Evolutionary conservation across 306 rosid species (phyloP).

Genomic region (Prunus salicina): DNA sequence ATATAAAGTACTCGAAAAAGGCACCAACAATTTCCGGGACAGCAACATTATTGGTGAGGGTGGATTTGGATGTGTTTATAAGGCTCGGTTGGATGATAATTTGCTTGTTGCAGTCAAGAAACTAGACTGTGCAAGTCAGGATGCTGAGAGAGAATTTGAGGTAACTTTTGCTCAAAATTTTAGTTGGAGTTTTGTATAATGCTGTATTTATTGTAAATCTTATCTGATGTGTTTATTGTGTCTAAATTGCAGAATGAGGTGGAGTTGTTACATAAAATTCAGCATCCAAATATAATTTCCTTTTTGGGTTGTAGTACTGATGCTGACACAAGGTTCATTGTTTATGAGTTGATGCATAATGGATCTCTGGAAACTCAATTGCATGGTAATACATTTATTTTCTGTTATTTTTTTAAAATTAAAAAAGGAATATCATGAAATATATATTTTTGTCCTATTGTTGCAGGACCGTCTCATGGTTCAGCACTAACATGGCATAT

Average conservation of each 20-base stretch:
- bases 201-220: background rate
- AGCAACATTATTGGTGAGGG: constrained; percentile 82
- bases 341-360: constrained; percentile 81
- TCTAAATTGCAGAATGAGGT: constrained; percentile 80
- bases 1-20: constrained; percentile 62
- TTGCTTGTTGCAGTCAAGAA: constrained; percentile 78
- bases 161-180: constrained; percentile 28
- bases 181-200: background rate
- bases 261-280: constrained; percentile 64
- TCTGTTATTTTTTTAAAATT: background rate
- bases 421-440: background rate
- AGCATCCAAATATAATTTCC: constrained; percentile 74
- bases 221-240: background rate
- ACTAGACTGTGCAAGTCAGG: constrained; percentile 55
- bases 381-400: constrained; percentile 59
- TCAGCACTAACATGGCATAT: constrained; percentile 77
- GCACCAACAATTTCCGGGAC: constrained; percentile 56
- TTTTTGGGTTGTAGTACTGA: constrained; percentile 67
- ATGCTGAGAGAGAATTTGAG: constrained; percentile 76
- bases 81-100: constrained; percentile 69
- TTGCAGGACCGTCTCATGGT: constrained; percentile 79
- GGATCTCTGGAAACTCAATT: constrained; percentile 84
- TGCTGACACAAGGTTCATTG: constrained; percentile 53
- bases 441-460: background rate
- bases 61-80: constrained; percentile 92